A percentile compares a stretch with the other conserved stretches of the same genome.
phyloP scores from a whole-genome alignment of 2,329 filamentous ascomycete genomes.

The Fusarium sp. region DNA sequence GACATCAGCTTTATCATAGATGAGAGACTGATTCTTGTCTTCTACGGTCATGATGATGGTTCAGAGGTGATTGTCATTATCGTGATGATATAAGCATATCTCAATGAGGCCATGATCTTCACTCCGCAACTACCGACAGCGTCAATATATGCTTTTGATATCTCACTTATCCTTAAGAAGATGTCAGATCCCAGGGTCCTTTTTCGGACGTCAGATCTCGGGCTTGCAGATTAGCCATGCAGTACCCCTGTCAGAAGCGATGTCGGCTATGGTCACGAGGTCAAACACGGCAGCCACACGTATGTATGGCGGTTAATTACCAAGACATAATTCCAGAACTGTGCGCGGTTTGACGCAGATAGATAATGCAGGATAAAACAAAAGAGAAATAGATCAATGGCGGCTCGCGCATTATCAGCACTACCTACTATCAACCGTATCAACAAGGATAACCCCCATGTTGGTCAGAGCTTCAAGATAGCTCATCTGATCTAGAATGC shows the following conservation, averaged over 20 bases:
- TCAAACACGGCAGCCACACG: not conserved
- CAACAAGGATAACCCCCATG: constrained; percentile 1
- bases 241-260: constrained; percentile 33
- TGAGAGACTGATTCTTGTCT: not conserved
- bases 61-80: not conserved
- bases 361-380: not conserved
- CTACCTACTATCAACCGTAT: not conserved
- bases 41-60: too few relatives aligned
- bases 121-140: not conserved
- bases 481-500: constrained; percentile 15
- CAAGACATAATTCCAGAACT: too few relatives aligned
- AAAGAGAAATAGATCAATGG: not conserved
- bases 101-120: not conserved
- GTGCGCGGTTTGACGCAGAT: constrained; percentile 15
- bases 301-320: not conserved
- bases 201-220: constrained; percentile 32
- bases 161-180: not conserved
- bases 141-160: not conserved
- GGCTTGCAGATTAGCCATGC: constrained; percentile 28
- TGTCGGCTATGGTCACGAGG: constrained; percentile 39
- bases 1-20: not conserved
- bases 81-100: not conserved
- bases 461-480: constrained; percentile 27
- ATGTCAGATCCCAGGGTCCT: constrained; percentile 31
- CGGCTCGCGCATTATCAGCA: not conserved